phyloP scores from a whole-genome alignment of 83 land plant genomes.

The Picea mariana region DNA sequence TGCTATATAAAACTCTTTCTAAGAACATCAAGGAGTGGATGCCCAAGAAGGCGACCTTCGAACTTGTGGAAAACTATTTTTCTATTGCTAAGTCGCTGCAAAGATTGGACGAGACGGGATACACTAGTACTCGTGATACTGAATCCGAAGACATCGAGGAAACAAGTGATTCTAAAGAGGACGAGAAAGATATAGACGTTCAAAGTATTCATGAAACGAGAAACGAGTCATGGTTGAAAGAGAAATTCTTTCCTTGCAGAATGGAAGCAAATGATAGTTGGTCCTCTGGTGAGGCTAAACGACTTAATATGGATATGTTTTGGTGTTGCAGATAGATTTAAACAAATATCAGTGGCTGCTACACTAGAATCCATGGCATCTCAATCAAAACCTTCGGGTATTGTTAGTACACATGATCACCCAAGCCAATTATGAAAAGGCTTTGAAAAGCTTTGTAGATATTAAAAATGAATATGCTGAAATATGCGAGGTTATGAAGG shows the following conservation, averaged over 20 bases:
- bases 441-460: conserved; percentile 9
- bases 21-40: neutral
- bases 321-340: neutral
- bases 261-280: neutral
- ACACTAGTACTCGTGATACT: too few species aligned
- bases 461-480: too few species aligned
- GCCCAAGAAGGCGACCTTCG: neutral
- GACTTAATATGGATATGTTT: neutral
- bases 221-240: neutral
- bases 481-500: too few species aligned
- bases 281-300: neutral
- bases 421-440: neutral
- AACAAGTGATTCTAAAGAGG: neutral
- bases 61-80: neutral
- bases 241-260: neutral
- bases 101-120: too few species aligned
- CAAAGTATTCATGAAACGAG: neutral
- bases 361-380: conserved; percentile 8
- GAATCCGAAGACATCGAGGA: too few species aligned
- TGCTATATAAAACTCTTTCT: too few species aligned
- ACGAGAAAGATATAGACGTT: neutral
- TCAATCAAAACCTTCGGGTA: conserved; percentile 8
- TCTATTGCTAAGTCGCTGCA: too few species aligned
- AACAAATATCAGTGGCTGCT: conserved; percentile 2
- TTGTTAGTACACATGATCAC: too few species aligned